Evolutionary conservation across 768 basidiomycete species (phyloP).

Genomic region (Leccinum incarnatum): DNA sequence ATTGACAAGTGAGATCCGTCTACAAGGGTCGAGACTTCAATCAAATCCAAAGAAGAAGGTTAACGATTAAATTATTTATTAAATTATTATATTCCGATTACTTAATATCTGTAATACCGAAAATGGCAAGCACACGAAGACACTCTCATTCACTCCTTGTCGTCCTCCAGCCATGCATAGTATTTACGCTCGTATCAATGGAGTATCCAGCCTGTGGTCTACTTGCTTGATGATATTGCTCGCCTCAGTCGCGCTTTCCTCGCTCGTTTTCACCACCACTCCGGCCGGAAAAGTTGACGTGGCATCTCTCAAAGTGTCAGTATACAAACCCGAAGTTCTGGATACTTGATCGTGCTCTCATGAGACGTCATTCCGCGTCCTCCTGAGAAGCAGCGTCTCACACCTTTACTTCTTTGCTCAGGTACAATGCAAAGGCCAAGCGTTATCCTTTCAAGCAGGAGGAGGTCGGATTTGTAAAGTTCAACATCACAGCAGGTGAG

Average conservation of each 20-base stretch:
- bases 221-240: slow-evolving; percentile 73
- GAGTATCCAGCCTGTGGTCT: slow-evolving; percentile 68
- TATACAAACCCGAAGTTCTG: slow-evolving; percentile 8
- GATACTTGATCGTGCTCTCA: background rate
- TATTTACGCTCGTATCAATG: slow-evolving; percentile 68
- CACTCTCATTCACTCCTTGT: background rate
- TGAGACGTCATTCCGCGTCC: slow-evolving; percentile 9
- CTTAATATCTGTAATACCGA: background rate
- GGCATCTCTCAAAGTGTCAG: slow-evolving; percentile 76
- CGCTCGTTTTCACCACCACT: slow-evolving; percentile 58
- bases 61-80: background rate
- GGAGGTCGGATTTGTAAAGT: slow-evolving; percentile 77
- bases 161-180: slow-evolving; percentile 55
- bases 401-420: slow-evolving; percentile 18
- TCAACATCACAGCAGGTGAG: slow-evolving; percentile 78
- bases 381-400: slow-evolving; percentile 15
- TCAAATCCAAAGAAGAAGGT: background rate
- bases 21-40: slow-evolving; percentile 8
- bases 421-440: slow-evolving; percentile 48
- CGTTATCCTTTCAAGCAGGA: slow-evolving; percentile 60
- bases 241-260: slow-evolving; percentile 68
- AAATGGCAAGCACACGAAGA: slow-evolving; percentile 5
- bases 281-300: slow-evolving; percentile 59
- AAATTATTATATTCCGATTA: background rate
- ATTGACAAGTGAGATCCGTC: background rate